phyloP scores from a whole-genome alignment of 1,139 yeast genomes.

The Kazachstania sp. region DNA sequence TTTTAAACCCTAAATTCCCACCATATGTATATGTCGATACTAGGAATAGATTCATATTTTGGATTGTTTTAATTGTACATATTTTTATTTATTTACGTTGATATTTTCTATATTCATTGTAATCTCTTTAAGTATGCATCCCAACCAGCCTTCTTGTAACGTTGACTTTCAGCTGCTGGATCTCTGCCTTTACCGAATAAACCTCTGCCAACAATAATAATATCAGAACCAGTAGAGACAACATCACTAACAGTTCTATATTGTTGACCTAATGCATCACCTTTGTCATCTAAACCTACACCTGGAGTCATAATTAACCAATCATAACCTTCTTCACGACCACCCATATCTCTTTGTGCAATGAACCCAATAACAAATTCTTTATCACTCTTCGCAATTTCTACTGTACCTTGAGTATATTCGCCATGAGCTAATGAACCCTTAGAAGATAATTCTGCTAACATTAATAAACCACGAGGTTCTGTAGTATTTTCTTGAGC shows the following conservation, averaged over 20 bases:
- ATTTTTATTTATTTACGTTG: no score
- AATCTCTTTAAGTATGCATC: slow-evolving; percentile 56
- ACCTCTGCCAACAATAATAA: slow-evolving; percentile 96
- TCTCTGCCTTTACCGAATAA: slow-evolving; percentile 93
- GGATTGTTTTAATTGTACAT: no score
- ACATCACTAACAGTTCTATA: slow-evolving; percentile 89
- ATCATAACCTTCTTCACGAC: slow-evolving; percentile 74
- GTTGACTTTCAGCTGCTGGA: slow-evolving; percentile 73
- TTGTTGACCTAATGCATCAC: slow-evolving; percentile 96
- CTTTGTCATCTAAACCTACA: slow-evolving; percentile 93
- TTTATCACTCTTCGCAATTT: slow-evolving; percentile 77
- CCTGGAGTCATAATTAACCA: slow-evolving; percentile 98
- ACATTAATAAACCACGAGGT: slow-evolving; percentile 86
- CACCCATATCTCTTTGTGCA: slow-evolving; percentile 86
- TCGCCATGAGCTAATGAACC: slow-evolving; percentile 92
- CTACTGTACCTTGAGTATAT: slow-evolving; percentile 78
- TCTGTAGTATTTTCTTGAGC: slow-evolving; percentile 58
- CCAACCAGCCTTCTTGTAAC: slow-evolving; percentile 95
- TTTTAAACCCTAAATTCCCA: no score
- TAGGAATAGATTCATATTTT: no score
- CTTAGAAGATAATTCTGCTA: slow-evolving; percentile 89
- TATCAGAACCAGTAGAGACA: slow-evolving; percentile 73
- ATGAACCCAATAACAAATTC: slow-evolving; percentile 94
- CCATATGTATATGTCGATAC: no score
- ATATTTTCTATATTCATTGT: background rate